Conservation (phyloP, 805 yeast genomes). For the Ascoidea asiatica region DNA sequence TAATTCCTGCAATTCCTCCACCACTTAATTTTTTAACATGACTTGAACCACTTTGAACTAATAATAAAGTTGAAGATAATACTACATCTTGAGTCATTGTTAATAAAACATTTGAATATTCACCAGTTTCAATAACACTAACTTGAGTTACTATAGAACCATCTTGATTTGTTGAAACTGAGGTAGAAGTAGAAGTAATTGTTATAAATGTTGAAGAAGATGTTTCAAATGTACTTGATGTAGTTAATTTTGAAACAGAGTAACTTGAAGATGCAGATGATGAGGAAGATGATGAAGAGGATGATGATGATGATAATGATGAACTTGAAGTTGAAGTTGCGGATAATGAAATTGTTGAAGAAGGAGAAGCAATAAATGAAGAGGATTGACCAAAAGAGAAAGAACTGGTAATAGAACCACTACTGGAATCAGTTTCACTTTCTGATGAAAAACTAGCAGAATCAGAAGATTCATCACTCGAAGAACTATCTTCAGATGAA, state of each 20-base stretch:
- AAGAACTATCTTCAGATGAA: too few relatives aligned
- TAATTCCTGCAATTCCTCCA: slow-evolving; percentile 5
- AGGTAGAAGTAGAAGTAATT: slow-evolving; percentile 6
- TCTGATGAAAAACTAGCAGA: too few relatives aligned
- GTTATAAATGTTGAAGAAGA: slow-evolving; percentile 1
- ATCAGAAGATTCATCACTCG: too few relatives aligned
- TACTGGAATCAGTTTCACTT: too few relatives aligned
- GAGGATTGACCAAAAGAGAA: slow-evolving; percentile 12
- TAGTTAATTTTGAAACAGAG: slow-evolving; percentile 2
- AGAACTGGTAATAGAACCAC: too few relatives aligned
- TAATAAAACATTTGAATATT: slow-evolving; percentile 6
- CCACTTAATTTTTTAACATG: slow-evolving; percentile 6
- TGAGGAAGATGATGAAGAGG: background rate
- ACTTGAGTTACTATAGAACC: slow-evolving; percentile 9
- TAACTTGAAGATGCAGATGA: background rate
- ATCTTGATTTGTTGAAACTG: slow-evolving; percentile 6
- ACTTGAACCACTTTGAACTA: slow-evolving; percentile 3
- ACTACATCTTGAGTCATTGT: slow-evolving; percentile 6
- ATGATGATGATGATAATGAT: background rate
- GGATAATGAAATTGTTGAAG: slow-evolving; percentile 13
- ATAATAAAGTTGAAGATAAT: slow-evolving; percentile 9
- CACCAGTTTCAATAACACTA: slow-evolving; percentile 4
- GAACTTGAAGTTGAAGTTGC: slow-evolving; percentile 10
- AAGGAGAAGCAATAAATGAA: slow-evolving; percentile 8
- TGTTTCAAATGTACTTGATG: slow-evolving; percentile 3